phyloP scores from a whole-genome alignment of 306 rosid species.

The Mucuna pruriens region DNA sequence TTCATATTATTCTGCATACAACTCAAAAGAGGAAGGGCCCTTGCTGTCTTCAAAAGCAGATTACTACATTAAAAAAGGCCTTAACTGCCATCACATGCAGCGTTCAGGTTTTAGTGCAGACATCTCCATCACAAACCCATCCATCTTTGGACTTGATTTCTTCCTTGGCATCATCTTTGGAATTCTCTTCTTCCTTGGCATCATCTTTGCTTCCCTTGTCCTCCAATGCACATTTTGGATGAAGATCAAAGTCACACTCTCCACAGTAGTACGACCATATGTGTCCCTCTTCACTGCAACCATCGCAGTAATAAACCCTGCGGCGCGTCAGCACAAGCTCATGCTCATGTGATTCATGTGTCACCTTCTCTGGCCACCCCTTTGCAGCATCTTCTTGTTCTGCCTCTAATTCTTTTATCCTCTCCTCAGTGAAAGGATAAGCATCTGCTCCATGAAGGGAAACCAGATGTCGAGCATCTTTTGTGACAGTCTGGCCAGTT shows the following conservation, averaged over 20 bases:
- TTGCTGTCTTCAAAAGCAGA: neutral
- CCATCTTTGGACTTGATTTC: conserved; percentile 47
- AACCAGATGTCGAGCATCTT: conserved; percentile 56
- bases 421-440: conserved; percentile 74
- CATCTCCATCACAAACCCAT: conserved; percentile 66
- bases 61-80: neutral
- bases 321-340: conserved; percentile 58
- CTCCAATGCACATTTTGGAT: conserved; percentile 62
- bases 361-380: conserved; percentile 74
- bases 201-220: conserved; percentile 44
- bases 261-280: conserved; percentile 65
- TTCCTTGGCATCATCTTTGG: conserved; percentile 36
- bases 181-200: conserved; percentile 37
- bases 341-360: conserved; percentile 53
- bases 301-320: conserved; percentile 43
- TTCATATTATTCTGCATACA: conserved; percentile 8
- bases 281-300: conserved; percentile 48
- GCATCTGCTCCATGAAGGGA: conserved; percentile 62
- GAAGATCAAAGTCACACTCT: conserved; percentile 72
- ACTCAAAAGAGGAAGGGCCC: neutral
- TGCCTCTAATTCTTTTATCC: conserved; percentile 53
- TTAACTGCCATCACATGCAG: neutral
- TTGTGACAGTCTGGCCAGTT: conserved; percentile 67
- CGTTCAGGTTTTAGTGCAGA: conserved; percentile 54
- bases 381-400: conserved; percentile 54